Percentiles rank a stretch among this genome's conserved stretches.
These are phyloP conservation scores for Aspergillus campestris DNA, from an alignment of 495 filamentous ascomycete species.

Conservation along the genomic window DNA sequence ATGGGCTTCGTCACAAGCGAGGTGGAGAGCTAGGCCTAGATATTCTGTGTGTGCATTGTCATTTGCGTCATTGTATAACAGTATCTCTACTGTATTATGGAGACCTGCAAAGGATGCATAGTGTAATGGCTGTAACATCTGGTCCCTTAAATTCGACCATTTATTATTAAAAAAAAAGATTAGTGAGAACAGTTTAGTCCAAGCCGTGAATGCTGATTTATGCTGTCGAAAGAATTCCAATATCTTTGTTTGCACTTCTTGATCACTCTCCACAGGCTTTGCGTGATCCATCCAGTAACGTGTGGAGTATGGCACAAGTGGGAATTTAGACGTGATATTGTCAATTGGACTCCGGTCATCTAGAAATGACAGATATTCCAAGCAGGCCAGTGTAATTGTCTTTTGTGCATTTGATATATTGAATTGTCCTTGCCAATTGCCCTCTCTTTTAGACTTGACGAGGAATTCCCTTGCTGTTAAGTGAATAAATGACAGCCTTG, in stretches of 20 bases:
- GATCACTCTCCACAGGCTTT: constrained; percentile 11
- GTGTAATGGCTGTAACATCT: constrained; percentile 2
- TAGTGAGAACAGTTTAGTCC: too few species aligned
- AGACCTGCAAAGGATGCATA: constrained; percentile 4
- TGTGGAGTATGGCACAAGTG: constrained; percentile 3
- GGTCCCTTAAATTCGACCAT: neutral
- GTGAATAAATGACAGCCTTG: constrained; percentile 32
- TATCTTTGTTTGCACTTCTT: constrained; percentile 17
- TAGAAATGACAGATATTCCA: constrained; percentile 6
- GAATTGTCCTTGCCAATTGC: neutral
- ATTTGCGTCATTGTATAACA: too few species aligned
- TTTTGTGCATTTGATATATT: constrained; percentile 3
- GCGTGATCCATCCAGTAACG: constrained; percentile 6
- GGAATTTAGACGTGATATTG: neutral
- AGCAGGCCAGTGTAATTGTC: constrained; percentile 4
- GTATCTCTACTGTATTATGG: neutral
- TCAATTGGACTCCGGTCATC: neutral
- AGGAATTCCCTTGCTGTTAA: constrained; percentile 35
- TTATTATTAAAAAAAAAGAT: neutral
- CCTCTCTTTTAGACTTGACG: neutral
- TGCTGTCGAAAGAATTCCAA: constrained; percentile 6
- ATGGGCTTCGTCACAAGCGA: too few species aligned
- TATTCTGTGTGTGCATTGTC: too few species aligned
- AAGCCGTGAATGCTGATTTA: constrained; percentile 7
- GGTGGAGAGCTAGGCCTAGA: too few species aligned